Base-by-base conservation (phyloP, 257 asterid species). In the Echium plantagineum region DNA sequence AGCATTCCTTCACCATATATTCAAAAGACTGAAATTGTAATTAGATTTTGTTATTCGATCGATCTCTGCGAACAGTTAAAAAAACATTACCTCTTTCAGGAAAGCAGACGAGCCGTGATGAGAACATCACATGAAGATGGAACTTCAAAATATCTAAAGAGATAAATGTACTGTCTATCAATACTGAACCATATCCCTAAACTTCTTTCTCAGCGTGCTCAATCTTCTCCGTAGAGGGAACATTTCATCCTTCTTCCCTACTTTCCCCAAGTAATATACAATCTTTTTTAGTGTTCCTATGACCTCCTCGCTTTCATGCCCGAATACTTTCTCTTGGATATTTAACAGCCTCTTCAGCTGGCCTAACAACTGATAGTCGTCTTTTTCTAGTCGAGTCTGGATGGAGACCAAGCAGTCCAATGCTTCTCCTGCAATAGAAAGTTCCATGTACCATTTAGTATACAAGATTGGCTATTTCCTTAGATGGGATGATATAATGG, bases 361-460 rank as follows among this genome's bases (percentile, higher is more conserved):
- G 64, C 67, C 80, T 71, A 88, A 53, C 71, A 86, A 66, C 74
- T 77, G 83, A 62, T 62, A 6, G 51, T 78, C 82, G 52, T 85
- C 87, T 74, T 79, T 86, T 67, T 75, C 89, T 30, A 81, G 66
- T 67, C 83, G 81, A 31, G 76, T 77, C 63, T 76, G 86, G 73
- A 88, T 81, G 60, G 93, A 84, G 68, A 85, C 94, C 79, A 91
- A 71, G 72, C 98, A 91, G 73, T 91, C 98, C 52, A 88, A 94
- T 66, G 96, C 95, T 83, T 88, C 98, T 32, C 95, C 96, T 91
- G 87, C 73, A 48, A 57, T 48, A 61, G 16, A 57, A 58, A 56
- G 48, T 52, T 17, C 7, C 38, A 30, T 38, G 51, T 21, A 31
- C 31, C 9, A 18, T 59, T 42, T 20, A 16, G 47, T 62, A 24